Conservation (phyloP, 805 yeast species). For the Cephaloascus albidus region DNA sequence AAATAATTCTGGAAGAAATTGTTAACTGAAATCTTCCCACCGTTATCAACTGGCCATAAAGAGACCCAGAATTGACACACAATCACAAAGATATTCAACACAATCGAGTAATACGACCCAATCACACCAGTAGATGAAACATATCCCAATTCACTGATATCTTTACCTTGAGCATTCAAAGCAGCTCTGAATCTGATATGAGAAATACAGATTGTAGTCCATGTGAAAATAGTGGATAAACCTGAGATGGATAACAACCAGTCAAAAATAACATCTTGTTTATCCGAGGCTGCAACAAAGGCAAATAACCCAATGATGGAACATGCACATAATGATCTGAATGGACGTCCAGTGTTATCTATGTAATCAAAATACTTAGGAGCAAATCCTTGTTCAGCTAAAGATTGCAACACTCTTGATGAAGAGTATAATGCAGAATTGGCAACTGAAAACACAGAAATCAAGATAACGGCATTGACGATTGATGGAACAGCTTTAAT, state of each 20-base stretch:
- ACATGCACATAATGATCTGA: constrained; percentile 23
- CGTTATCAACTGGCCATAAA: constrained; percentile 21
- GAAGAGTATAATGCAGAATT: constrained; percentile 31
- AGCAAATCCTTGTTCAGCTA: constrained; percentile 32
- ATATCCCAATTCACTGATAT: constrained; percentile 18
- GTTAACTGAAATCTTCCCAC: constrained; percentile 14
- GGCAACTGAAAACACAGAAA: constrained; percentile 32
- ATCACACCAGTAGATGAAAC: constrained; percentile 28
- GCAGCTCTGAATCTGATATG: constrained; percentile 31
- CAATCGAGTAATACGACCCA: constrained; percentile 26
- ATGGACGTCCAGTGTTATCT: constrained; percentile 31
- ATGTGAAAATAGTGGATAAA: constrained; percentile 29
- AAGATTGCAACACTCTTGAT: constrained; percentile 31
- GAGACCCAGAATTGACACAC: constrained; percentile 37
- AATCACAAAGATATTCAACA: constrained; percentile 21
- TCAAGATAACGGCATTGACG: constrained; percentile 29
- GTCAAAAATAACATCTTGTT: constrained; percentile 26
- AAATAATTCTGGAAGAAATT: constrained; percentile 23
- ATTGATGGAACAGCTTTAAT: constrained; percentile 28
- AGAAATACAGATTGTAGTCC: constrained; percentile 30
- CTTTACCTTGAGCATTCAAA: constrained; percentile 10
- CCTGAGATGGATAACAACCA: constrained; percentile 35
- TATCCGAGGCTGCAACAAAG: constrained; percentile 26
- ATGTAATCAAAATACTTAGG: constrained; percentile 27
- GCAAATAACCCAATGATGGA: constrained; percentile 23